These are phyloP conservation scores for Daldinia caldariorum DNA, from an alignment of 495 filamentous ascomycete genomes.

Conservation along the genomic window DNA sequence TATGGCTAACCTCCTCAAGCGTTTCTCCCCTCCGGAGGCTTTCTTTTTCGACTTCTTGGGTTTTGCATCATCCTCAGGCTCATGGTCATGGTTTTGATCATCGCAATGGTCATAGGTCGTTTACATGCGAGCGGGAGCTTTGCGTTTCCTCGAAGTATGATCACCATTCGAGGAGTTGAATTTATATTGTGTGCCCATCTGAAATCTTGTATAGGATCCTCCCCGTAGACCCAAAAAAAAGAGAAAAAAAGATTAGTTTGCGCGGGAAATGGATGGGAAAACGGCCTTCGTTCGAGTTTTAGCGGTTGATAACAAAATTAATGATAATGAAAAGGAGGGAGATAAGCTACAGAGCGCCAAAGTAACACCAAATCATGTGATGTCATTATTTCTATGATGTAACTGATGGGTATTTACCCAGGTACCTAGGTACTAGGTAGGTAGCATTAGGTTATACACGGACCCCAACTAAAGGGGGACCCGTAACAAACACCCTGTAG, in stretches of 20 bases:
- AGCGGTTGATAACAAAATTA: no score
- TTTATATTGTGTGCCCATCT: constrained; percentile 7
- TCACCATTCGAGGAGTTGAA: background rate
- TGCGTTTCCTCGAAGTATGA: constrained; percentile 32
- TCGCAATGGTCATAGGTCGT: background rate
- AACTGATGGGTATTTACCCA: background rate
- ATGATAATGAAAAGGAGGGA: background rate
- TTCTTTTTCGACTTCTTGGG: constrained; percentile 11
- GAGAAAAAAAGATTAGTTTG: background rate
- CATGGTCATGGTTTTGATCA: background rate
- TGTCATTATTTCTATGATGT: background rate
- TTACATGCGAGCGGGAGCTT: constrained; percentile 9
- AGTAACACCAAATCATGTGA: constrained; percentile 1
- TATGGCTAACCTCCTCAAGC: constrained; percentile 32
- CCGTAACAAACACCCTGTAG: background rate
- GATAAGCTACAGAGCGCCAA: background rate
- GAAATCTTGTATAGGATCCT: background rate
- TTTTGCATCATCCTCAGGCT: constrained; percentile 15
- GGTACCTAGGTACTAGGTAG: no score
- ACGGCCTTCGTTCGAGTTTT: no score
- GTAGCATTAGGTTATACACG: background rate
- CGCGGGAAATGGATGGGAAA: background rate
- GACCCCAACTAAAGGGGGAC: background rate
- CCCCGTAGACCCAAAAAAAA: no score
- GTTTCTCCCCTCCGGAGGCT: constrained; percentile 25